Evolutionary conservation across 805 yeast species (phyloP), one percentile per base, ranked within the genome.

Genomic region (Wickerhamiella sorbophila): DNA sequence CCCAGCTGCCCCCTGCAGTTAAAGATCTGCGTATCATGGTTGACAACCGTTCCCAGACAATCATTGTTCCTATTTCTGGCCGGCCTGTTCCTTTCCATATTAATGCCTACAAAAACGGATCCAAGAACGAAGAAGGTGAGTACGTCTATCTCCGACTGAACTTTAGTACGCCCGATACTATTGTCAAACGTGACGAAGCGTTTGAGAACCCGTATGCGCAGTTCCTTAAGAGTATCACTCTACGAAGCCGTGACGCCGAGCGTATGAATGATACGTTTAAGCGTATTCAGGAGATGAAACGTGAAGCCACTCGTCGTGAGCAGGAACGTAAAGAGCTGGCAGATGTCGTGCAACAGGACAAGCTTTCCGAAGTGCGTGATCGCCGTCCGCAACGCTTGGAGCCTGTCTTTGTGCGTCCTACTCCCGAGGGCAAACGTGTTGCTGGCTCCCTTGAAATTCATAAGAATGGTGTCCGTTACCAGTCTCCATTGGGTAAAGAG

Each of bases 61-160:
- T 88, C 43, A 74, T 88, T 46, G 65, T 88, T 45, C 98, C 98
- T 40, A 80, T 88, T 44, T 74, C 79, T 54, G 98, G 98, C 48
- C 72, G 97, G 55, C 96, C 97, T 1, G 97, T 91, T 40, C 98
- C 98, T 19, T 88, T 91, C 69, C 98, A 88, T 60, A 86, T 88
- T 56, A 85, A 85, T 59, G 70, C 96, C 3, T 87, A 82, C 65
- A 88, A 87, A 56, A 87, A 84, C 57, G 97, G 95, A 39, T 81
- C 94, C 9, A 87, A 86, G 56, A 84, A 79, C 49, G 98, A 91
- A 56, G 97, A 91, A 66, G 97, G 96, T 41, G 96, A 87, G 51
- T 86, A 74, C 60, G 86, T 95, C 1, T 87, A 83, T 56, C 59
- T 88, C 54, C 76, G 98, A 61, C 70, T 88, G 56, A 88, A 88